Base-by-base conservation (phyloP, 2,329 filamentous ascomycete species). In the Alternaria atra region DNA sequence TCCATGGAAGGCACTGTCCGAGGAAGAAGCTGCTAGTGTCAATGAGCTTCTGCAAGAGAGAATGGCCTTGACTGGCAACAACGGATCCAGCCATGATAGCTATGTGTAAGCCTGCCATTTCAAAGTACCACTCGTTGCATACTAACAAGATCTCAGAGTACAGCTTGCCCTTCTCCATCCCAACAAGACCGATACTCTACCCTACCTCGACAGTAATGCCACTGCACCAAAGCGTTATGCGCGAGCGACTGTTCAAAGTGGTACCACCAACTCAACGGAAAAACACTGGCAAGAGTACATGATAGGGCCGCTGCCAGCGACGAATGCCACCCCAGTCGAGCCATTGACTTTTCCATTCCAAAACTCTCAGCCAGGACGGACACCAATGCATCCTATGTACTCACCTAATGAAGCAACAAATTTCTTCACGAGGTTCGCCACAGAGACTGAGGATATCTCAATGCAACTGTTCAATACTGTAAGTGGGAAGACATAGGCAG, bases 281-380 rank as follows among this genome's bases (percentile, higher is more conserved):
- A 73, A 82, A 0, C 77, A 77, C 58, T 72, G 75, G 48, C 73
- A 78, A 46, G 79, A 86, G 57, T 82, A 84, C 61, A 70, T 83
- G 46, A 80, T 86, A 15, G 84, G 84, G 0, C 84, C 84, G 15
- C 67, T 86, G 25, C 84, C 84, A 4, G 71, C 84, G 40, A 72
- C 75, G 25, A 76, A 81, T 39, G 71, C 73, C 1, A 81, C 80
- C 0, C 78, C 77, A 0, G 54, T 71, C 20, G 17, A 60, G 34
- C 68, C 68, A 13, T 63, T 73, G 35, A 61, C 65, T 5, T 73
- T 63, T 34, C 66, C 64, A 5, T 72, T 72, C 51, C 65, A 72
- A 60, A 67, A 69, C 27, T 32, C 58, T 9, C 35, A 69, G 6
- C 53, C 58, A 1, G 66, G 67, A 39, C 68, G 59, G 39, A 71